Conservation (phyloP, 148 eudicot genomes). For the Rhododendron vialii region DNA sequence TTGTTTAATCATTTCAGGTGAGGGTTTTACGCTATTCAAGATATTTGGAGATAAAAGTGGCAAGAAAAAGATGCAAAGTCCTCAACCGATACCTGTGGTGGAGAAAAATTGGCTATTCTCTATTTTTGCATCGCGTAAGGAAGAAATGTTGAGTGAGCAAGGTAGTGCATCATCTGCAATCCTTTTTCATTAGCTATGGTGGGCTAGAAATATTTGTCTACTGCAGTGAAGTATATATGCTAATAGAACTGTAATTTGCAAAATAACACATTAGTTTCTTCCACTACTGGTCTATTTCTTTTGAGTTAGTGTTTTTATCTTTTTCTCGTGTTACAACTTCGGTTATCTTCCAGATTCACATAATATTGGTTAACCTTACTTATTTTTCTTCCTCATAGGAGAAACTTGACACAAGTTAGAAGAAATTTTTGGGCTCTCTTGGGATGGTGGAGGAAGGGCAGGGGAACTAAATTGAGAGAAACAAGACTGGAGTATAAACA, state of each 20-base stretch:
- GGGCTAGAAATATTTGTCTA: background rate
- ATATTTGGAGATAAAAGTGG: conserved; percentile 32
- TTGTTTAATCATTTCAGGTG: conserved; percentile 26
- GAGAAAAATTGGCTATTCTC: conserved; percentile 39
- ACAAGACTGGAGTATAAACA: background rate
- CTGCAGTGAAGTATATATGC: background rate
- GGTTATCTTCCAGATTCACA: background rate
- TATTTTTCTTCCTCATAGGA: background rate
- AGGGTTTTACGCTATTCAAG: conserved; percentile 31
- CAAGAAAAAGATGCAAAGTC: conserved; percentile 11
- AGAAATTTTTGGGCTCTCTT: background rate
- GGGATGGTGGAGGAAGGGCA: background rate
- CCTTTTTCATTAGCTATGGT: background rate
- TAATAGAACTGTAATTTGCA: background rate
- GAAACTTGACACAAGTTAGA: background rate
- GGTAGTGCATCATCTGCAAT: conserved; percentile 18
- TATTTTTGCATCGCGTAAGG: conserved; percentile 22
- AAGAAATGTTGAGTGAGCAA: conserved; percentile 9
- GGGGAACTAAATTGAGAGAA: background rate
- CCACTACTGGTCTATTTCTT: background rate
- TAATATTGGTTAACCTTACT: background rate
- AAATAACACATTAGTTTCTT: background rate
- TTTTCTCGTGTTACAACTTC: background rate
- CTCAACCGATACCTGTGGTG: conserved; percentile 16
- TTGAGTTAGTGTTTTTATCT: background rate